phyloP scores from a whole-genome alignment of 805 yeast genomes.

The Kuraishia floccosa region DNA sequence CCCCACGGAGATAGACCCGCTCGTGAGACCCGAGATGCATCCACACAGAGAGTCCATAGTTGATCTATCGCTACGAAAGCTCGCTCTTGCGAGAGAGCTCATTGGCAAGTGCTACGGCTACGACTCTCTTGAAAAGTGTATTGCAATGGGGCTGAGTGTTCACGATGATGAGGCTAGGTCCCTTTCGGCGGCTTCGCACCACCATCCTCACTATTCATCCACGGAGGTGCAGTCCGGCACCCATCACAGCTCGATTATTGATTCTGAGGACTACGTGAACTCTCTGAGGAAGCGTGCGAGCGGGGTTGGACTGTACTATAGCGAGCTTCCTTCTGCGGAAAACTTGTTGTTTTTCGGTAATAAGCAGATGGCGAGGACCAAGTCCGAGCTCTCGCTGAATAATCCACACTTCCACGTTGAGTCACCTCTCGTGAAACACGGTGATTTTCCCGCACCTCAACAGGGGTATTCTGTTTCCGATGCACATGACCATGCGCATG shows the following conservation, averaged over 20 bases:
- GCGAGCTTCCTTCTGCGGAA: slow-evolving; percentile 20
- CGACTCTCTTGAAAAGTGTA: slow-evolving; percentile 8
- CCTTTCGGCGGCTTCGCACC: no score
- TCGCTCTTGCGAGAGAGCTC: background rate
- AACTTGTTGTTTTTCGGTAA: slow-evolving; percentile 17
- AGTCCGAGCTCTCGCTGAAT: slow-evolving; percentile 11
- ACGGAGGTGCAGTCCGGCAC: background rate
- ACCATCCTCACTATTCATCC: no score
- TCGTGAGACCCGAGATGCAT: background rate
- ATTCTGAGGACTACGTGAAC: background rate
- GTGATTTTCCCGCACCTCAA: background rate
- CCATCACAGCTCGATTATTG: background rate
- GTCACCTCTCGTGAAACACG: slow-evolving; percentile 17
- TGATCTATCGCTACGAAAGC: slow-evolving; percentile 2
- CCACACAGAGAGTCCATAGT: slow-evolving; percentile 2
- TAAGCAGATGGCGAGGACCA: slow-evolving; percentile 13
- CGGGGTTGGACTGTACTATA: slow-evolving; percentile 13
- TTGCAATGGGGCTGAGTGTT: no score
- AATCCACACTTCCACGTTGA: slow-evolving; percentile 18
- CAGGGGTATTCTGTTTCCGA: background rate
- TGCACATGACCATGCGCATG: background rate
- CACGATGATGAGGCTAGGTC: background rate
- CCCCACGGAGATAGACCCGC: background rate
- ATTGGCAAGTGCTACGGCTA: slow-evolving; percentile 16
- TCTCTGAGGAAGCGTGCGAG: background rate